Evolutionary conservation across 306 rosid genomes (phyloP).

Genomic region (Dalbergia oliveri): DNA sequence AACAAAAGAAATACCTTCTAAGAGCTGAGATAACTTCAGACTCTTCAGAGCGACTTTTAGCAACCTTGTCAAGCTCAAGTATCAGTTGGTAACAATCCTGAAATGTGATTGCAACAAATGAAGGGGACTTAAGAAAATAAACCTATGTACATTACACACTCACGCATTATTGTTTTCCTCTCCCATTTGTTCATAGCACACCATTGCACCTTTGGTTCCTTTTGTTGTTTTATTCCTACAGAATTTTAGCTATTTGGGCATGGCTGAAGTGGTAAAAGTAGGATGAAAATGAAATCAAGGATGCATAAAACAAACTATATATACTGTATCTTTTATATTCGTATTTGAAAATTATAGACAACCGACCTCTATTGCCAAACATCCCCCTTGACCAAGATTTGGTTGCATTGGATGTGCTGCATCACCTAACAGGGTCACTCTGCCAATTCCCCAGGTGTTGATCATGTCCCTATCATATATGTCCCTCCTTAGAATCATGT

Average conservation of each 20-base stretch:
- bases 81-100: constrained; percentile 61
- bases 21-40: constrained; percentile 52
- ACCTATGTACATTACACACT: no score
- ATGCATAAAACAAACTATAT: no score
- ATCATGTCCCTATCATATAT: constrained; percentile 60
- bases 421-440: constrained; percentile 60
- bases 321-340: background rate
- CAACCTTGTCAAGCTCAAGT: constrained; percentile 56
- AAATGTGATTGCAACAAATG: constrained; percentile 31
- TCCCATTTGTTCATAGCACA: no score
- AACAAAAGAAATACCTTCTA: constrained; percentile 49
- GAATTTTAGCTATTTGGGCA: background rate
- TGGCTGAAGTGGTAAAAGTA: no score
- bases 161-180: no score
- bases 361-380: constrained; percentile 60
- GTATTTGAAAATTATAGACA: constrained; percentile 3
- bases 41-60: constrained; percentile 12
- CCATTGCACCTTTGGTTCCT: constrained; percentile 5
- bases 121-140: background rate
- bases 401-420: constrained; percentile 67
- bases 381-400: constrained; percentile 61
- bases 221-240: background rate
- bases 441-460: constrained; percentile 53
- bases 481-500: constrained; percentile 55
- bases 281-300: no score